Conservation (phyloP, 441 rosid genomes). For the Erysimum cheiri region DNA sequence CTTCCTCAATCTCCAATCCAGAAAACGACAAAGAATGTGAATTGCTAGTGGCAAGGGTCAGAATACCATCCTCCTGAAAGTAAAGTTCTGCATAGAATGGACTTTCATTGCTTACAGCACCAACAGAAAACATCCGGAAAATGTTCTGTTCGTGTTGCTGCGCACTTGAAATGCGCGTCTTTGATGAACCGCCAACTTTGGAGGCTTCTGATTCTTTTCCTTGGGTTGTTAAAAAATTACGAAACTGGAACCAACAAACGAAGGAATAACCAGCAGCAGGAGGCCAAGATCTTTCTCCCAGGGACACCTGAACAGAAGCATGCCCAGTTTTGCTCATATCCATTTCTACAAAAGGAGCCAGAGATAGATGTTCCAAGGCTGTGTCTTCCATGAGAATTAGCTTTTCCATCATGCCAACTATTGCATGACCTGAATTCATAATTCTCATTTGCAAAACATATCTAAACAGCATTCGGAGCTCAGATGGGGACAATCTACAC, state of each 20-base stretch:
- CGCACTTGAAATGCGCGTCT: slow-evolving; percentile 50
- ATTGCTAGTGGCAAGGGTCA: slow-evolving; percentile 98
- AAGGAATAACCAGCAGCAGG: slow-evolving; percentile 99
- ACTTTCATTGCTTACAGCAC: slow-evolving; percentile 76
- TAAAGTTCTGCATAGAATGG: slow-evolving; percentile 94
- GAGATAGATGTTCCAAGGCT: slow-evolving; percentile 71
- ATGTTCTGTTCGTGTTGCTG: slow-evolving; percentile 70
- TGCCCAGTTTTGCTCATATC: slow-evolving; percentile 93
- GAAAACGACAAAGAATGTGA: slow-evolving; percentile 91
- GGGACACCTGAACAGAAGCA: slow-evolving; percentile 94
- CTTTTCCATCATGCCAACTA: slow-evolving; percentile 95
- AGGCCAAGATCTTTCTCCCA: slow-evolving; percentile 99
- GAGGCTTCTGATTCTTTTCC: slow-evolving; percentile 64
- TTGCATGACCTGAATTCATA: slow-evolving; percentile 76
- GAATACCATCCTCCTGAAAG: slow-evolving; percentile 92
- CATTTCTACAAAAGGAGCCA: slow-evolving; percentile 94
- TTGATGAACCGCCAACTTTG: slow-evolving; percentile 62
- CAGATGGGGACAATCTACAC: slow-evolving; percentile 96
- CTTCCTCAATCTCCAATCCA: slow-evolving; percentile 95
- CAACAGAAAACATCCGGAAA: slow-evolving; percentile 96
- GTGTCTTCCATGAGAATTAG: slow-evolving; percentile 87
- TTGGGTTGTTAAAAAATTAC: slow-evolving; percentile 71
- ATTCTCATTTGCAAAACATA: slow-evolving; percentile 87
- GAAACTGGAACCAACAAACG: slow-evolving; percentile 96
- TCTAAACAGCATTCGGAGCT: slow-evolving; percentile 85